Evolutionary conservation across 2,329 filamentous ascomycete species (phyloP).

Genomic region (Arachnomyces sp.): DNA sequence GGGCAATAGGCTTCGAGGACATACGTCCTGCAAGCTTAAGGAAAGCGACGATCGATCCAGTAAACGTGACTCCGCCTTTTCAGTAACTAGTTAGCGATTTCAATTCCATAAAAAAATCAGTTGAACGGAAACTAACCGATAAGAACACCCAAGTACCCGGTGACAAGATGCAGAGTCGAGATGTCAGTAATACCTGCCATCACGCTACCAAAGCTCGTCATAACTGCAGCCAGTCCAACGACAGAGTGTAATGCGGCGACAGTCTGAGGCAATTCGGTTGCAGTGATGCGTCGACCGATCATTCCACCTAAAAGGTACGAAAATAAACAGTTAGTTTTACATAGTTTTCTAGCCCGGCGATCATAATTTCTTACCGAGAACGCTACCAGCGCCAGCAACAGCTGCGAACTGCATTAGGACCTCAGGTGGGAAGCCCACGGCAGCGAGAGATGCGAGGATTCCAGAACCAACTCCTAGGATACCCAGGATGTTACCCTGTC

Average conservation of each 20-base stretch:
- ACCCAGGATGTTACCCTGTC: slow-evolving; percentile 77
- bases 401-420: slow-evolving; percentile 72
- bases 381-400: slow-evolving; percentile 63
- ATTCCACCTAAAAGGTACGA: slow-evolving; percentile 48
- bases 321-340: slow-evolving; percentile 5
- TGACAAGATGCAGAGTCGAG: slow-evolving; percentile 74
- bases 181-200: slow-evolving; percentile 64
- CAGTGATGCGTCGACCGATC: slow-evolving; percentile 79
- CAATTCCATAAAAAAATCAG: not conserved
- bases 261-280: slow-evolving; percentile 80
- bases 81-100: slow-evolving; percentile 2
- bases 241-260: slow-evolving; percentile 85
- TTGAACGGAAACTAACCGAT: slow-evolving; percentile 48
- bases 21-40: slow-evolving; percentile 77
- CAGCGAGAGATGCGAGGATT: slow-evolving; percentile 72
- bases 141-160: slow-evolving; percentile 76
- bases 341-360: too few relatives aligned
- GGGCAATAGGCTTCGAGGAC: slow-evolving; percentile 65
- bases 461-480: slow-evolving; percentile 79
- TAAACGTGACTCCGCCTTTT: slow-evolving; percentile 74
- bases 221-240: slow-evolving; percentile 77
- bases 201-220: slow-evolving; percentile 83
- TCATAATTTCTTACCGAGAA: slow-evolving; percentile 43
- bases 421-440: slow-evolving; percentile 71
- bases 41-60: slow-evolving; percentile 82